A percentile compares a stretch with the other conserved stretches of the same genome.
phyloP scores from a whole-genome alignment of 306 rosid genomes.

The Vigna unguiculata region DNA sequence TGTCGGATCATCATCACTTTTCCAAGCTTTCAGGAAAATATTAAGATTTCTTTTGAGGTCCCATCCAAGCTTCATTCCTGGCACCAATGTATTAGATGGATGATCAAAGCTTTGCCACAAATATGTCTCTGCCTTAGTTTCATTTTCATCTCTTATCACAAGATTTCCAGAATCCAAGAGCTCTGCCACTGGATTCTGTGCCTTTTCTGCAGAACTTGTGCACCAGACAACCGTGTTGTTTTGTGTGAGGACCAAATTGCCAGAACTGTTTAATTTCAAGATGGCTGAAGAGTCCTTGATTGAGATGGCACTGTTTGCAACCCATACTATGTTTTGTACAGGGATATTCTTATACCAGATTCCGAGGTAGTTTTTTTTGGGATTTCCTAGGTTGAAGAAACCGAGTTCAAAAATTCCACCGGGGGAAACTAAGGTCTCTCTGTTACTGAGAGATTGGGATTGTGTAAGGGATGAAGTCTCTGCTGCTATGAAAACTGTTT shows the following conservation, averaged over 20 bases:
- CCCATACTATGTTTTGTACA: neutral
- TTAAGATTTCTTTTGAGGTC: neutral
- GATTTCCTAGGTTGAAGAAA: neutral
- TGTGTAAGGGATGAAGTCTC: neutral
- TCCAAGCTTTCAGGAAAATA: neutral
- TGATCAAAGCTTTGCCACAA: constrained; percentile 18
- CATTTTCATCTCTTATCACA: neutral
- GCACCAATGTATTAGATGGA: neutral
- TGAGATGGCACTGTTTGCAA: neutral
- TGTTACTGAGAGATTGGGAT: neutral
- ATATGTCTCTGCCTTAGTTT: neutral
- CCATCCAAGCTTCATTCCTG: neutral
- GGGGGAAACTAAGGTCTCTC: constrained; percentile 9
- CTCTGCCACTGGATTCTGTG: neutral
- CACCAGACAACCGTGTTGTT: neutral
- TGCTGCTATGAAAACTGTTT: neutral
- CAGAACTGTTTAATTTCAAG: neutral
- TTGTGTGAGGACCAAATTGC: neutral
- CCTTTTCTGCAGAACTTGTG: neutral
- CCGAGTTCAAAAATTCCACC: neutral
- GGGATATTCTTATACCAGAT: neutral
- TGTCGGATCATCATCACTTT: neutral
- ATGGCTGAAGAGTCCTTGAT: neutral
- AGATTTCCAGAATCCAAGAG: constrained; percentile 2
- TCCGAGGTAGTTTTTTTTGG: neutral